These are phyloP conservation scores for Yarrowia alimentaria DNA, from an alignment of 805 yeast genomes.

Conservation along the genomic window DNA sequence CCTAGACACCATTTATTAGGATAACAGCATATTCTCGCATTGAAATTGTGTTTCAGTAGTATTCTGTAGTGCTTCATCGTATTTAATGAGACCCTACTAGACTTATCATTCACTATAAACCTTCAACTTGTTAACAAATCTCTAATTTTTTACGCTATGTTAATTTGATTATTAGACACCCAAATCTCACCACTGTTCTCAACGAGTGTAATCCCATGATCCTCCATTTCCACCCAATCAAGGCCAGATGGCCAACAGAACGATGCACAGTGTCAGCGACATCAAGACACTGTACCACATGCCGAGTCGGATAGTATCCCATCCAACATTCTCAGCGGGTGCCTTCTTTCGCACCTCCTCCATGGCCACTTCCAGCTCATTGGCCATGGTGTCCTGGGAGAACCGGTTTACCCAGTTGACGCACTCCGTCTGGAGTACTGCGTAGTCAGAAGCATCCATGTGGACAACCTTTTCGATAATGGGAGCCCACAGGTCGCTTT, in stretches of 20 bases:
- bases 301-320: not conserved
- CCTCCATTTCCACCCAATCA: not conserved
- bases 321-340: slow-evolving; percentile 3
- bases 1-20: too few relatives aligned
- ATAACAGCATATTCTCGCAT: too few relatives aligned
- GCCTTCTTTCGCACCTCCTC: slow-evolving; percentile 11
- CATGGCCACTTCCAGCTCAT: slow-evolving; percentile 34
- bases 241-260: slow-evolving; percentile 9
- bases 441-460: slow-evolving; percentile 31
- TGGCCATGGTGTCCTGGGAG: slow-evolving; percentile 38
- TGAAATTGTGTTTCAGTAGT: too few relatives aligned
- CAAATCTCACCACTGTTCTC: too few relatives aligned
- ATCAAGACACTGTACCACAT: slow-evolving; percentile 4
- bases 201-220: too few relatives aligned
- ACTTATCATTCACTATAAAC: too few relatives aligned
- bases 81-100: too few relatives aligned
- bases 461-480: slow-evolving; percentile 37
- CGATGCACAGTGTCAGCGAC: not conserved
- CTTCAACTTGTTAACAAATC: too few relatives aligned
- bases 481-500: slow-evolving; percentile 40
- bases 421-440: slow-evolving; percentile 36
- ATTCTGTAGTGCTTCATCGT: too few relatives aligned
- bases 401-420: slow-evolving; percentile 37
- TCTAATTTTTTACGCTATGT: too few relatives aligned
- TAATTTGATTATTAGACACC: too few relatives aligned